Base-by-base conservation (phyloP, 768 basidiomycete species). In the Lactarius hatsudake region DNA sequence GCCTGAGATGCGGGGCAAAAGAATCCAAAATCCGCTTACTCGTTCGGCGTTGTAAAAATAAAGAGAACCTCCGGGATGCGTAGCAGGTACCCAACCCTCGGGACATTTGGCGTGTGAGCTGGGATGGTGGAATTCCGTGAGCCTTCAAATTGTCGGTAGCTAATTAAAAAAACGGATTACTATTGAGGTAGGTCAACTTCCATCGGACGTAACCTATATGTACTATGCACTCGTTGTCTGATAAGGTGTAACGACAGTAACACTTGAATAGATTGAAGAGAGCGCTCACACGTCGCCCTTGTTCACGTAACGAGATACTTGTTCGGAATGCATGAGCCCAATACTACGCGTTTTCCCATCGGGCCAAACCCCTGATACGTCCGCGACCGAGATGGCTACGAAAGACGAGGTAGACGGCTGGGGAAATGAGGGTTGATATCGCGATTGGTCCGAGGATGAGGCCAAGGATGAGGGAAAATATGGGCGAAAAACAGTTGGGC, bases 271-370 rank as follows among this genome's bases (percentile, higher is more conserved):
- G 0, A 34, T 26, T 9, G 51, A 4, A 32, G 30, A 42, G 42
- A 9, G 45, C 36, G 45, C 66, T 26, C 43, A 67, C 66, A 67
- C 58, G 4, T 64, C 58, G 20, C 62, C 57, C 5, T 45, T 59
- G 32, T 60, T 67, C 66, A 55, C 2, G 30, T 67, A 67, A 43
- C 66, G 66, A 2, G 66, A 60, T 13, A 67, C 62, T 36, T 63
- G 62, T 0, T 63, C 66, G 3, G 66, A 36, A 20, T 67, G 17
- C 62, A 67, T 67, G 10, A 45, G 66, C 5, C 23, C 36, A 4
- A 63, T 43, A 1, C 9, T 6, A 20, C 32, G 48, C 4, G 4
- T 30, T 8, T 4, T 40, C 3, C n/a, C 2, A n/a, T 18, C 17
- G 18, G 23, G 23, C 13, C 51, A 48, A 6, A 30, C 6, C 18